phyloP scores from a whole-genome alignment of 2,329 filamentous ascomycete species.

The Metarhizium album region DNA sequence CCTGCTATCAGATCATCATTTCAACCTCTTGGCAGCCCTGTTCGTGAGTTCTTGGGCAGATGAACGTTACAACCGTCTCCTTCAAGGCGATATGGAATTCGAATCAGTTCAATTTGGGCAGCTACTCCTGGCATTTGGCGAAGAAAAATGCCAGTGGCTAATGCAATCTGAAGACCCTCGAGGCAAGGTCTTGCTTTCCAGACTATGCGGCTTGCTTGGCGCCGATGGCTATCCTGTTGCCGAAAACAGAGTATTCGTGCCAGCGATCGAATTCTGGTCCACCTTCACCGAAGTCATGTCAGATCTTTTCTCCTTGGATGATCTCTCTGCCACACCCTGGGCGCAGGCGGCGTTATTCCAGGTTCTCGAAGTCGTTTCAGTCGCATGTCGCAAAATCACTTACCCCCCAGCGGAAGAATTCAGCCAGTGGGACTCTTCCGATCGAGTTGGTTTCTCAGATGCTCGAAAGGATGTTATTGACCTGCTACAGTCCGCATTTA shows the following conservation, averaged over 20 bases:
- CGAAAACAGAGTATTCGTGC: constrained; percentile 66
- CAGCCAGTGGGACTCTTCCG: constrained; percentile 57
- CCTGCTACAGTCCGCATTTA: constrained; percentile 61
- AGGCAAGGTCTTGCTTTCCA: constrained; percentile 42
- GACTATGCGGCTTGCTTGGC: constrained; percentile 54
- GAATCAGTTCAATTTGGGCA: constrained; percentile 55
- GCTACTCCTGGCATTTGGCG: constrained; percentile 58
- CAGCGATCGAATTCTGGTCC: constrained; percentile 72
- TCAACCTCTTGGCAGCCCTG: constrained; percentile 44
- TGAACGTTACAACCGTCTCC: constrained; percentile 41
- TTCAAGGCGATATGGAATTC: constrained; percentile 51
- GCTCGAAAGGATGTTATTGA: constrained; percentile 73
- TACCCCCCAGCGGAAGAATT: constrained; percentile 51
- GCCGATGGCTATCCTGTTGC: constrained; percentile 56
- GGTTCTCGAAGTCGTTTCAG: constrained; percentile 53
- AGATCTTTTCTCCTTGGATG: constrained; percentile 44
- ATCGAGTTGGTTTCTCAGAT: constrained; percentile 56
- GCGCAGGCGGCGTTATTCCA: constrained; percentile 45
- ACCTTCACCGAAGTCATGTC: constrained; percentile 61
- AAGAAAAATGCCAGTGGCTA: constrained; percentile 51
- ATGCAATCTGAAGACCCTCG: constrained; percentile 41
- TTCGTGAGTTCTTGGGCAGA: constrained; percentile 51
- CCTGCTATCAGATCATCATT: constrained; percentile 50
- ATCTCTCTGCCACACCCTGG: constrained; percentile 39
- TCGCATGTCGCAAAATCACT: constrained; percentile 58